Percentiles rank a stretch among this genome's conserved stretches.
phyloP scores from a whole-genome alignment of 139 green algal species.

The Pseudopediastrum boryanum region DNA sequence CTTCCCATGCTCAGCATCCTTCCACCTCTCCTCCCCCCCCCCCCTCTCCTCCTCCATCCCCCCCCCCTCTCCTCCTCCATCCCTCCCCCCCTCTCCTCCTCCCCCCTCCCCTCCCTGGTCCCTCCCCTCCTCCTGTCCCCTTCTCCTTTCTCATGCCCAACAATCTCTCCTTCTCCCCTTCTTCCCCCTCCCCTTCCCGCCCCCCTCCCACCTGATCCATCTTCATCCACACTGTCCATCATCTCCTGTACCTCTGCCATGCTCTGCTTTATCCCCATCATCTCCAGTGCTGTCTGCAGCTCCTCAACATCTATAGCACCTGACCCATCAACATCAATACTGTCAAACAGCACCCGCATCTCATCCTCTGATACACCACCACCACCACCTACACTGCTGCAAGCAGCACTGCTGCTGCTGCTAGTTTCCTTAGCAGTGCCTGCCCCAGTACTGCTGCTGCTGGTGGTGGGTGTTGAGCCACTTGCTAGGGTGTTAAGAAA shows the following conservation, averaged over 20 bases:
- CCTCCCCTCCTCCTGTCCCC: no score
- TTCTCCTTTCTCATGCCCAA: neutral
- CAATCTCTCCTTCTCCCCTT: neutral
- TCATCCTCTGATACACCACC: conserved; percentile 42
- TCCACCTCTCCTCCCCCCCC: neutral
- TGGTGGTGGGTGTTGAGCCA: neutral
- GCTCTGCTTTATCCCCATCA: conserved; percentile 52
- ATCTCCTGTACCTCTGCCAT: conserved; percentile 51
- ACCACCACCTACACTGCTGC: neutral
- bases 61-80: neutral
- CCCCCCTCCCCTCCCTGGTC: no score
- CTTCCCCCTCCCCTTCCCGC: neutral
- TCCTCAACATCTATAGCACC: conserved; percentile 59
- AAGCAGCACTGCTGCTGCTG: neutral
- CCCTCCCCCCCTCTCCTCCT: no score
- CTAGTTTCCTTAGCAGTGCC: no score
- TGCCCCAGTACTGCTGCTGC: conserved; percentile 1
- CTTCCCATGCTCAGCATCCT: no score
- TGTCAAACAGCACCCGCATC: conserved; percentile 45
- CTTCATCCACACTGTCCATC: conserved; percentile 56
- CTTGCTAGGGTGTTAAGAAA: conserved; percentile 6
- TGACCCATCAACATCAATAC: conserved; percentile 53
- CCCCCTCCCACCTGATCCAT: conserved; percentile 41
- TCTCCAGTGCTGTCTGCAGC: conserved; percentile 46
- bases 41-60: neutral